Conservation (phyloP, 805 yeast genomes). For the Cyberlindnera xishuangbannaensis region DNA sequence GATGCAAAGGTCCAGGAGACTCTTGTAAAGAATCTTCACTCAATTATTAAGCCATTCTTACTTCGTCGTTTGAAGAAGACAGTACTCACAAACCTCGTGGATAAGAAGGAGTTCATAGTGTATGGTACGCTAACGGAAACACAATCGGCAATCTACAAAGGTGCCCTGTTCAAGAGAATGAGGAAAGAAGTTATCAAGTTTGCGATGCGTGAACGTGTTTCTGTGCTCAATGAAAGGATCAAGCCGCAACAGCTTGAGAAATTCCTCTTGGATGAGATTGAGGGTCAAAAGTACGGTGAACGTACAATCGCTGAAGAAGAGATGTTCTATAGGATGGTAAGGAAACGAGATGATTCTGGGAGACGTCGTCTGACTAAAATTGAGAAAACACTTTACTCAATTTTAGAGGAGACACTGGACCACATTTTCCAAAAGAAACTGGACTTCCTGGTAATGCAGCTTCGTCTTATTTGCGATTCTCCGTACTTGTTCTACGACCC, state of each 20-base stretch:
- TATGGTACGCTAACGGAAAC: slow-evolving; percentile 59
- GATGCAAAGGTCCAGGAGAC: slow-evolving; percentile 52
- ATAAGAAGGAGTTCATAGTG: slow-evolving; percentile 83
- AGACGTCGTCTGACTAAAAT: slow-evolving; percentile 1
- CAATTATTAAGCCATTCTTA: slow-evolving; percentile 83
- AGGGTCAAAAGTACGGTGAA: slow-evolving; percentile 25
- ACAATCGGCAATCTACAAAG: slow-evolving; percentile 60
- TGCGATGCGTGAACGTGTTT: slow-evolving; percentile 46
- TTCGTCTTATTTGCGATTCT: slow-evolving; percentile 78
- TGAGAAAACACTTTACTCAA: slow-evolving; percentile 11
- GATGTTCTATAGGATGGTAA: slow-evolving; percentile 10
- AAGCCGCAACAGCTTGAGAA: slow-evolving; percentile 29
- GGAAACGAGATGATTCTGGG: slow-evolving; percentile 5
- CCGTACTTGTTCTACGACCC: slow-evolving; percentile 85
- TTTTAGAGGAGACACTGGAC: slow-evolving; percentile 24
- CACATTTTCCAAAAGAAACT: slow-evolving; percentile 47
- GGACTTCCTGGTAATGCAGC: slow-evolving; percentile 74
- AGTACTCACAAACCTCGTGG: slow-evolving; percentile 68
- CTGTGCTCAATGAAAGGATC: slow-evolving; percentile 23
- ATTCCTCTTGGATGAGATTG: slow-evolving; percentile 36
- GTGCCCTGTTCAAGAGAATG: slow-evolving; percentile 41
- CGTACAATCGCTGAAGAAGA: slow-evolving; percentile 12
- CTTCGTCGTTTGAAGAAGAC: slow-evolving; percentile 74
- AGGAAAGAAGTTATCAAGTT: slow-evolving; percentile 39
- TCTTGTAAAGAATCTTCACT: slow-evolving; percentile 72